Conservation (phyloP, 495 filamentous ascomycete species). For the Hypoxylon intermedium region DNA sequence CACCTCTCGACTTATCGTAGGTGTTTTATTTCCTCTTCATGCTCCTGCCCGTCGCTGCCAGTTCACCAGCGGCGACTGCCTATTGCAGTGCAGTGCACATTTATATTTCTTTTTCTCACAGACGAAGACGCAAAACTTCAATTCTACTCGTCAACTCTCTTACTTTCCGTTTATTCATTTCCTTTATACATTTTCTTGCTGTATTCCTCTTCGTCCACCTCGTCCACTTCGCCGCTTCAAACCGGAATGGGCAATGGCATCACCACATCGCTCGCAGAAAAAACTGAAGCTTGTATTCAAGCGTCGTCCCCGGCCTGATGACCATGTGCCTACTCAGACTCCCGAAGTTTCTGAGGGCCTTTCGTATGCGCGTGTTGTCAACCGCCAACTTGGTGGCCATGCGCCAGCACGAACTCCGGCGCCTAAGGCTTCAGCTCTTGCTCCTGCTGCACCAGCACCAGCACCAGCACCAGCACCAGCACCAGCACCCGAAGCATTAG, state of each 20-base stretch:
- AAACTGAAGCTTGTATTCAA: conserved; percentile 28
- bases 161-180: not conserved
- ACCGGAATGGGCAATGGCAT: not conserved
- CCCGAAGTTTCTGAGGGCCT: too few relatives aligned
- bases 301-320: conserved; percentile 1
- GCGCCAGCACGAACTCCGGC: too few relatives aligned
- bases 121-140: too few relatives aligned
- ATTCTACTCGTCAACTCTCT: too few relatives aligned
- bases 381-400: too few relatives aligned
- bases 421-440: too few relatives aligned
- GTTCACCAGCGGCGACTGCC: not conserved
- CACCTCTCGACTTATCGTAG: conserved; percentile 82
- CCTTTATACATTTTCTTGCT: too few relatives aligned
- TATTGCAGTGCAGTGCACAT: conserved; percentile 1
- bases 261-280: conserved; percentile 1
- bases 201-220: not conserved
- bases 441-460: too few relatives aligned
- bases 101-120: too few relatives aligned
- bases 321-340: not conserved
- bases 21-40: conserved; percentile 48
- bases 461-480: too few relatives aligned
- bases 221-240: not conserved
- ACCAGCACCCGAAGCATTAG: too few relatives aligned
- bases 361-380: too few relatives aligned
- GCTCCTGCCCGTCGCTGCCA: not conserved